Evolutionary conservation across 1,139 yeast species (phyloP).

Genomic region (Pneumocystis oryctolagi): DNA sequence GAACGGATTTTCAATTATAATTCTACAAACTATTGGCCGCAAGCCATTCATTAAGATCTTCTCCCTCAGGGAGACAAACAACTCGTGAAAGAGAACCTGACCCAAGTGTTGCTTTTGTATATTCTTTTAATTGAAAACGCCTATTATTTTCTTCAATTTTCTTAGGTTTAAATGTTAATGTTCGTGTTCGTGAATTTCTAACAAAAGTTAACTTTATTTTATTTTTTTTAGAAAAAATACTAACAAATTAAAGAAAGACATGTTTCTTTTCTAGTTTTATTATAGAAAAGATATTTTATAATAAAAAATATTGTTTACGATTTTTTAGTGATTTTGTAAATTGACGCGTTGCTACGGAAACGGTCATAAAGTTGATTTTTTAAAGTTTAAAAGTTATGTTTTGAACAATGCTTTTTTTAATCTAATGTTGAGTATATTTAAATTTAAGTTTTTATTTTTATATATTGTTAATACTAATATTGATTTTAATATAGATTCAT

Average conservation of each 20-base stretch:
- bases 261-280: background rate
- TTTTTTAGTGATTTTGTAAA: background rate
- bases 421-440: background rate
- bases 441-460: background rate
- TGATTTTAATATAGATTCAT: background rate
- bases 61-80: conserved; percentile 84
- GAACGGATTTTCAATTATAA: background rate
- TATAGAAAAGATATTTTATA: background rate
- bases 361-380: no score
- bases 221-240: background rate
- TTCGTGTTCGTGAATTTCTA: conserved; percentile 8
- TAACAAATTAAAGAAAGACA: background rate
- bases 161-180: conserved; percentile 10
- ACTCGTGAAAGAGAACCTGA: conserved; percentile 81
- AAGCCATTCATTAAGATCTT: conserved; percentile 84
- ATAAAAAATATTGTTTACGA: background rate
- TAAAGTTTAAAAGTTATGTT: background rate
- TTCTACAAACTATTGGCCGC: conserved; percentile 49
- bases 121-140: conserved; percentile 35
- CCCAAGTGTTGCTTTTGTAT: conserved; percentile 90
- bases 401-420: background rate
- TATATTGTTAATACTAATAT: background rate
- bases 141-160: conserved; percentile 8
- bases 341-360: background rate
- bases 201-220: background rate